phyloP scores from a whole-genome alignment of 768 basidiomycete genomes.

The Boletus fagicola region DNA sequence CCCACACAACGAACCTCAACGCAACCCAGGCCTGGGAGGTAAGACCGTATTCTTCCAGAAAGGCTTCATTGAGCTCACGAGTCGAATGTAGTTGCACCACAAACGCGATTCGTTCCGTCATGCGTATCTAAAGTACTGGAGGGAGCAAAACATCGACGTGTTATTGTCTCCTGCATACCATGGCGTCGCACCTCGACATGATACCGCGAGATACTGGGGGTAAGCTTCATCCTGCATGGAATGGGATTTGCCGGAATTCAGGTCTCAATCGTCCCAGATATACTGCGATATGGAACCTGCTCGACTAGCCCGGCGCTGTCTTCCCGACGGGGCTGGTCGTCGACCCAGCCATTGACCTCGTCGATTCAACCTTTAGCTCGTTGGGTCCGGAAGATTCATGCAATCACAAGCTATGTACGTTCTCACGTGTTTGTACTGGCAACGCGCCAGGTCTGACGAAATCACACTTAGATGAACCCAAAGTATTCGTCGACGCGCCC shows the following conservation, averaged over 20 bases:
- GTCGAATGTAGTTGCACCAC: constrained; percentile 22
- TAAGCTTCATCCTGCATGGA: background rate
- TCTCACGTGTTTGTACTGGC: background rate
- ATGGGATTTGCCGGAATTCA: background rate
- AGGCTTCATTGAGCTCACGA: background rate
- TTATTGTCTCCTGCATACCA: constrained; percentile 39
- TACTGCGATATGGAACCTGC: too few relatives aligned
- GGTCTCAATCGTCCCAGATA: constrained; percentile 27
- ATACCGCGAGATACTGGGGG: constrained; percentile 37
- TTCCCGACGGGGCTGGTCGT: too few relatives aligned
- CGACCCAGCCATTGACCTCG: too few relatives aligned
- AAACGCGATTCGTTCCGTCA: constrained; percentile 36
- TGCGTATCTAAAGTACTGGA: constrained; percentile 38
- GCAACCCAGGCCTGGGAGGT: constrained; percentile 34
- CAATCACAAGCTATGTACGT: constrained; percentile 21
- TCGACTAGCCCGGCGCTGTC: too few relatives aligned
- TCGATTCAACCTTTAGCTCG: too few relatives aligned
- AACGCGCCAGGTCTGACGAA: background rate
- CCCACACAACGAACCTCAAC: constrained; percentile 25
- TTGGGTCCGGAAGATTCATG: constrained; percentile 22
- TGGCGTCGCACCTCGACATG: constrained; percentile 38
- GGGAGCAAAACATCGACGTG: constrained; percentile 38
- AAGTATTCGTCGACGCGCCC: constrained; percentile 16
- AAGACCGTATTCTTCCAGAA: background rate
- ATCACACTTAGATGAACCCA: constrained; percentile 21